Evolutionary conservation across 1,284 basidiomycete species (phyloP), one percentile per base, ranked within the genome.

Genomic region (Austroboletus niveus): DNA sequence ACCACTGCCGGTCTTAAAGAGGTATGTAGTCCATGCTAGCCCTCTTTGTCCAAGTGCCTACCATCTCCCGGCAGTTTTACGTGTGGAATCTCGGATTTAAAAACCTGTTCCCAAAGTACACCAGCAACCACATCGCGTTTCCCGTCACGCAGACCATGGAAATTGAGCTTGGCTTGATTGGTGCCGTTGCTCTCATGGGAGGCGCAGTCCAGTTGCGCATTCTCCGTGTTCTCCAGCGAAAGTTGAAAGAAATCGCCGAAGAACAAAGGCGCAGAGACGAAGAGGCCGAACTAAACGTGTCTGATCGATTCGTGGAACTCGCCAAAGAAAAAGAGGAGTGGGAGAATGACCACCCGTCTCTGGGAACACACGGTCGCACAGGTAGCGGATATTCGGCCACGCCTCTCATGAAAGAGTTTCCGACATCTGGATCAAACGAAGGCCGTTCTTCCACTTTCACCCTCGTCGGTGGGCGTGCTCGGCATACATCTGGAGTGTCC

Each of bases 81-180:
- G 76, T 96, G 47, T 96, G 90, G 85, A 98, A 97, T 65, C 75
- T 98, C 42, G 95, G 95, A 17, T 93, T 94, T 71, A 77, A 75
- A 9, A 63, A 74, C 4, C 71, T 97, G 34, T 97, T 96, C 71
- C 84, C 88, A 12, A 88, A 85, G 60, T 92, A 84, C 60, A 71
- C 72, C 14, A 69, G 78, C 55, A 83, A 86, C 57, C 75, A 78
- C 53, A 90, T 89, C 49, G 72, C 79, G 47, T 96, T 92, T 62
- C 91, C 91, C 10, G 82, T 96, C 49, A 82, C 88, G 4, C 92
- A 94, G 65, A 87, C 86, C 8, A 97, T 96, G 90, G 81, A 92
- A 67, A 94, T 98, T 59, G 94, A 98, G 67, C 80, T 98, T 29
- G 94, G 94, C 40, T 81, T 97, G 54, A 82, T 91, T 53, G 89